Conservation (phyloP, 805 yeast genomes). For the Barnettozyma californica region DNA sequence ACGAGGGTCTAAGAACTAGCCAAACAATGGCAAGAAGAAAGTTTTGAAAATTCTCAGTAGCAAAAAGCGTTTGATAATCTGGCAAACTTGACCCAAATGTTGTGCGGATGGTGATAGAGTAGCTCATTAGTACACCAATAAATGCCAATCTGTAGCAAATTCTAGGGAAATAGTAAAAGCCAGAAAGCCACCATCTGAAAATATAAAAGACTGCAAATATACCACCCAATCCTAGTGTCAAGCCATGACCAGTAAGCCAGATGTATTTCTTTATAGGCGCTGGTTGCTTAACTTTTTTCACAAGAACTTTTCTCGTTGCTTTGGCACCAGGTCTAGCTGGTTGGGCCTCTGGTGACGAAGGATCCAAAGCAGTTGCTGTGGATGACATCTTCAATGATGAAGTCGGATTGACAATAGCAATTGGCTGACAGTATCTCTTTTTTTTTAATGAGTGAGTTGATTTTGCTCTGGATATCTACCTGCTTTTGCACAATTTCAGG, state of each 20-base stretch:
- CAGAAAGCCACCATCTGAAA: constrained; percentile 23
- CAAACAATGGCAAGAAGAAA: constrained; percentile 50
- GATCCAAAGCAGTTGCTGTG: constrained; percentile 13
- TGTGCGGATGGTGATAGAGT: constrained; percentile 48
- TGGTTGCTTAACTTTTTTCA: constrained; percentile 30
- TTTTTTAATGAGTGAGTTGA: neutral
- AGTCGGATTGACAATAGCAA: neutral
- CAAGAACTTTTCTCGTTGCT: constrained; percentile 29
- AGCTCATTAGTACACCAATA: constrained; percentile 49
- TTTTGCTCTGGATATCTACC: neutral
- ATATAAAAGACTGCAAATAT: constrained; percentile 30
- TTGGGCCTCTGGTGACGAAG: constrained; percentile 7
- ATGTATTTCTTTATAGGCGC: constrained; percentile 39
- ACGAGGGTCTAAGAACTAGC: constrained; percentile 59
- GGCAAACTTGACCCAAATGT: constrained; percentile 60
- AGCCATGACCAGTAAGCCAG: constrained; percentile 56
- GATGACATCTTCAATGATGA: neutral
- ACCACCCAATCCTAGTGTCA: constrained; percentile 40
- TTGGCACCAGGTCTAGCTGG: constrained; percentile 16
- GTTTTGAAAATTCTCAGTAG: constrained; percentile 75
- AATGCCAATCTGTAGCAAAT: constrained; percentile 50
- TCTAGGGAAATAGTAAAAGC: constrained; percentile 37
- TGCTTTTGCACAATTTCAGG: neutral
- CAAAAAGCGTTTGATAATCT: constrained; percentile 54
- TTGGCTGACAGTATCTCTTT: neutral